A percentile compares a stretch with the other conserved stretches of the same genome.
These are phyloP conservation scores for Buxus sempervirens DNA, from an alignment of 164 flowering plant genomes.

Conservation along the genomic window DNA sequence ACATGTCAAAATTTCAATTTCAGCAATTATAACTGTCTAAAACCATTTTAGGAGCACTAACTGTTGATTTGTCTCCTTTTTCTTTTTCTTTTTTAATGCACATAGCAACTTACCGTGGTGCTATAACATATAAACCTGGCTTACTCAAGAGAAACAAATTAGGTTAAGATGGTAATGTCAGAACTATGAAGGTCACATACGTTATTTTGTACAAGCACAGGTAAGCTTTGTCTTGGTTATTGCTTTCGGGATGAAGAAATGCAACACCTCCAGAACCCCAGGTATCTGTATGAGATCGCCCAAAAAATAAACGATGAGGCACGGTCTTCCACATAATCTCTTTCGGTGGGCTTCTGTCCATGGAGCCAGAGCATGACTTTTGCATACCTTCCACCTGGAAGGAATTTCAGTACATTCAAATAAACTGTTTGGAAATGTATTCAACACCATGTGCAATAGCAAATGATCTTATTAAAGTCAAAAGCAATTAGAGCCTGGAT, in stretches of 20 bases:
- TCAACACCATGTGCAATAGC: not conserved
- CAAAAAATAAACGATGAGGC: conserved; percentile 82
- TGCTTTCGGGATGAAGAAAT: conserved; percentile 70
- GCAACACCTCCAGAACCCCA: conserved; percentile 99
- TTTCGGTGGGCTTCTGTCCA: conserved; percentile 70
- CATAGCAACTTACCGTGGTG: not conserved
- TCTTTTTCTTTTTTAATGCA: not conserved
- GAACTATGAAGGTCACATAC: conserved; percentile 36
- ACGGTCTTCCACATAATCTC: conserved; percentile 64
- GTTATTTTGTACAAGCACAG: conserved; percentile 78
- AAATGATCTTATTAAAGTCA: no score
- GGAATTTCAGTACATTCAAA: conserved; percentile 8
- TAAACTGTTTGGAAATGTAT: not conserved
- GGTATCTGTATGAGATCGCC: conserved; percentile 44
- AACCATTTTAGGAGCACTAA: no score
- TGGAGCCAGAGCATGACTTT: conserved; percentile 66
- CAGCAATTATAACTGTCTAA: no score
- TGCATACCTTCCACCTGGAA: conserved; percentile 82
- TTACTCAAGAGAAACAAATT: not conserved
- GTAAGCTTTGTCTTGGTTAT: conserved; percentile 39
- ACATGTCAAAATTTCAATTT: no score
- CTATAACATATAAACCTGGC: not conserved
- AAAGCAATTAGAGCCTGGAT: no score
- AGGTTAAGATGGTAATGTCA: not conserved
- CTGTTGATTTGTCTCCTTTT: no score